Conservation (phyloP, 495 filamentous ascomycete species). For the Penicillium nucicola region DNA sequence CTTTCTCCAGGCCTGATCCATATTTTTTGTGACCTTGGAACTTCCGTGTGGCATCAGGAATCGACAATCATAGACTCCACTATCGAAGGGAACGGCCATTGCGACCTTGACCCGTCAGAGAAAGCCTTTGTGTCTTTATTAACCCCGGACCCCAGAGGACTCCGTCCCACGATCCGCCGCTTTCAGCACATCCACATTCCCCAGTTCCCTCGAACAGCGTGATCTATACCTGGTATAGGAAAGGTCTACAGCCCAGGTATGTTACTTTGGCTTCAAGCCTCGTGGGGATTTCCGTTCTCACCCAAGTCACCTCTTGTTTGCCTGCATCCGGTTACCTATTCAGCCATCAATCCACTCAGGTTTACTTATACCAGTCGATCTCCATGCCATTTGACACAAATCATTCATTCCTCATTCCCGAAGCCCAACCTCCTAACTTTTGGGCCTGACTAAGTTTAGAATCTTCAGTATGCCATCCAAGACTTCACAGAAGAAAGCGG, state of each 20-base stretch:
- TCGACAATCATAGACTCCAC: background rate
- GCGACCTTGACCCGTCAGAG: background rate
- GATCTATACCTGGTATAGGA: background rate
- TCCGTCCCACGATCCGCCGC: conserved; percentile 11
- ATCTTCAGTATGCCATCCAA: conserved; percentile 34
- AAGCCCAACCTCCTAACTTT: conserved; percentile 25
- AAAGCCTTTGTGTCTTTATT: conserved; percentile 18
- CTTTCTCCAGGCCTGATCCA: background rate
- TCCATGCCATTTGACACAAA: conserved; percentile 32
- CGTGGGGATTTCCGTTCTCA: conserved; percentile 12
- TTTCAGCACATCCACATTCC: conserved; percentile 17
- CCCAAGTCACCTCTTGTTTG: background rate
- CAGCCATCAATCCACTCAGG: conserved; percentile 9
- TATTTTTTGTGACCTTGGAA: conserved; percentile 1
- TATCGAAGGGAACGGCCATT: conserved; percentile 5
- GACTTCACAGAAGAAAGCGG: conserved; percentile 29
- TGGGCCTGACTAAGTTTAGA: conserved; percentile 7
- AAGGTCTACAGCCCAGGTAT: conserved; percentile 16
- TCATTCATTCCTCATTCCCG: conserved; percentile 21
- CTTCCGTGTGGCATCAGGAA: background rate
- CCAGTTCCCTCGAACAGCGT: background rate
- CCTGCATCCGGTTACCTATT: conserved; percentile 16
- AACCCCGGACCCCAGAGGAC: conserved; percentile 14
- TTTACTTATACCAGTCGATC: conserved; percentile 39
- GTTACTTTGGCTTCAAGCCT: conserved; percentile 1